phyloP scores from a whole-genome alignment of 345 rosid species.

The Euphorbia pulcherrima region DNA sequence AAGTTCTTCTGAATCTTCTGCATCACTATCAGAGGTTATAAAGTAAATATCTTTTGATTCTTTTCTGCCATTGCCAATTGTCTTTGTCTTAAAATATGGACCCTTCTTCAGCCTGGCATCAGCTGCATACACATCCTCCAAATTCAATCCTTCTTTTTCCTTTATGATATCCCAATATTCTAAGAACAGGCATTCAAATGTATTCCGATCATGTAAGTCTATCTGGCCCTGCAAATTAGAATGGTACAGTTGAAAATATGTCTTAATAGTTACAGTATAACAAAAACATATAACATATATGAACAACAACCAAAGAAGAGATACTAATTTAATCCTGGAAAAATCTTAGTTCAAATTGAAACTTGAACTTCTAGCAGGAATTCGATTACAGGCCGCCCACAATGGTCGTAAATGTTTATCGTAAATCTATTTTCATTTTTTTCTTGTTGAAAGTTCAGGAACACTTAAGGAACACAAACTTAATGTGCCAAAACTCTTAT shows the following conservation, averaged over 20 bases:
- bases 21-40: conserved; percentile 21
- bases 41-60: background rate
- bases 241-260: background rate
- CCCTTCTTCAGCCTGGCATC: conserved; percentile 14
- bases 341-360: background rate
- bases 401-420: no score
- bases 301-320: background rate
- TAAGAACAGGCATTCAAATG: conserved; percentile 40
- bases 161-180: conserved; percentile 47
- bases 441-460: background rate
- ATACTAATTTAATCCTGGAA: background rate
- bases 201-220: conserved; percentile 32
- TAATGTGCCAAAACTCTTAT: background rate
- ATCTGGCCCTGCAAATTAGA: conserved; percentile 22
- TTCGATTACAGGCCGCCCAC: no score
- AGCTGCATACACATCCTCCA: conserved; percentile 37
- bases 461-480: no score
- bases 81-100: background rate
- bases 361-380: background rate
- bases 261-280: background rate
- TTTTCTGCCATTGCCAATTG: conserved; percentile 2
- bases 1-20: conserved; percentile 9
- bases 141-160: conserved; percentile 32
- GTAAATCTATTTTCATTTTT: background rate
- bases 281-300: background rate